Evolutionary conservation across 768 basidiomycete genomes (phyloP).

Genomic region (Dioszegia hungarica): DNA sequence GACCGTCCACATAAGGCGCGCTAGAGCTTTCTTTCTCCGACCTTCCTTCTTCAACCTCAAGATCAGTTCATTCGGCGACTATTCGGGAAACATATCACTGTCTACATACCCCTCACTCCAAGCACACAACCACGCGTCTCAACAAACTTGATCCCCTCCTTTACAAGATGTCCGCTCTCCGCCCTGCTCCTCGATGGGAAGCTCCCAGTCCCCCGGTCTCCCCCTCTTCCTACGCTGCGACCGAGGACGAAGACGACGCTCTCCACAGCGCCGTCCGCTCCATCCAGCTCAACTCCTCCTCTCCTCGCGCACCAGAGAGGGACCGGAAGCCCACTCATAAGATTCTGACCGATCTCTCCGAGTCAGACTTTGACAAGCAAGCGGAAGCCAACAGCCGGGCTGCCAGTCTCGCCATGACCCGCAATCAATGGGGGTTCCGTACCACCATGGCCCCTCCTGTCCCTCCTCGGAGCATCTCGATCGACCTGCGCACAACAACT

Average conservation of each 20-base stretch:
- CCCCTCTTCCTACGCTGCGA: not conserved
- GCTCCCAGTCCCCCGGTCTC: not conserved
- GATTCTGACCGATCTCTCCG: conserved; percentile 1
- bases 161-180: not conserved
- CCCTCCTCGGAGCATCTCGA: not conserved
- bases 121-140: no score
- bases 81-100: not conserved
- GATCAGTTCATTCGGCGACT: no score
- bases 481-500: no score
- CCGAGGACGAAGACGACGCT: not conserved
- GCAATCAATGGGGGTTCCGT: not conserved
- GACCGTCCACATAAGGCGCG: no score
- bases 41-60: no score
- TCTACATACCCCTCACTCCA: no score
- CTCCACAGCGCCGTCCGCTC: not conserved
- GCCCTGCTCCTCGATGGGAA: not conserved
- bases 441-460: no score
- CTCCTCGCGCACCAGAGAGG: not conserved
- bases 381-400: conserved; percentile 4
- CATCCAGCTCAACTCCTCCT: not conserved
- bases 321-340: not conserved
- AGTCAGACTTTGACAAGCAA: conserved; percentile 1
- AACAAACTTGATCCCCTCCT: no score
- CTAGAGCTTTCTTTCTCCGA: no score
- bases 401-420: conserved; percentile 1